Base-by-base conservation (phyloP, 768 basidiomycete species). In the Mycena amicta region DNA sequence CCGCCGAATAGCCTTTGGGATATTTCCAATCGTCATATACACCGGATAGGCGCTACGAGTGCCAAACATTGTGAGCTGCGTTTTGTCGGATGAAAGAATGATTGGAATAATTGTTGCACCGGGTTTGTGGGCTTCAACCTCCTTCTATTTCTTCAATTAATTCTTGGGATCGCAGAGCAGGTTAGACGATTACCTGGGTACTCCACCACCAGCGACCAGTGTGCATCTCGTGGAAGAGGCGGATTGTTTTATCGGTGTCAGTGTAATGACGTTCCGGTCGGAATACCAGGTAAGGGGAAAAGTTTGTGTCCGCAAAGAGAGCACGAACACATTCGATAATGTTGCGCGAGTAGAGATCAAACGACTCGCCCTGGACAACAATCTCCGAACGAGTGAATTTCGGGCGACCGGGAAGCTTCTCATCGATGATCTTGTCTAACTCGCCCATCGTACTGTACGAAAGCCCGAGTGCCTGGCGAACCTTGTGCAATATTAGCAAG, bases 131-230 rank as follows among this genome's bases (percentile, higher is more conserved):
- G 6, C 20, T 23, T 45, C 43, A n/a, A 45, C 43, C 8, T 15
- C 43, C n/a, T 20, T 26, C 39, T 45, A 45, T n/a, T n/a, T n/a
- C n/a, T n/a, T n/a, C n/a, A n/a, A n/a, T n/a, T n/a, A n/a, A n/a
- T n/a, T n/a, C n/a, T n/a, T n/a, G n/a, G n/a, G n/a, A n/a, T 37
- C 33, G 33, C 8, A 37, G 47, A n/a, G 23, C 33, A 6, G n/a
- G n/a, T n/a, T n/a, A n/a, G n/a, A n/a, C n/a, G n/a, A n/a, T n/a
- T n/a, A 73, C 68, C 68, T 74, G 67, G 40, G 57, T 60, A 23
- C 61, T 43, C 70, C 69, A 70, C 71, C 72, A 73, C 71, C 71
- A 72, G 18, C 71, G 60, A 0, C 53, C 66, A 0, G 68, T 69
- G 47, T 65, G 66, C 67, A 71, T 70, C 28, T 73, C 66, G 40